phyloP scores from a whole-genome alignment of 257 asterid genomes.

The Plantago elongata region DNA sequence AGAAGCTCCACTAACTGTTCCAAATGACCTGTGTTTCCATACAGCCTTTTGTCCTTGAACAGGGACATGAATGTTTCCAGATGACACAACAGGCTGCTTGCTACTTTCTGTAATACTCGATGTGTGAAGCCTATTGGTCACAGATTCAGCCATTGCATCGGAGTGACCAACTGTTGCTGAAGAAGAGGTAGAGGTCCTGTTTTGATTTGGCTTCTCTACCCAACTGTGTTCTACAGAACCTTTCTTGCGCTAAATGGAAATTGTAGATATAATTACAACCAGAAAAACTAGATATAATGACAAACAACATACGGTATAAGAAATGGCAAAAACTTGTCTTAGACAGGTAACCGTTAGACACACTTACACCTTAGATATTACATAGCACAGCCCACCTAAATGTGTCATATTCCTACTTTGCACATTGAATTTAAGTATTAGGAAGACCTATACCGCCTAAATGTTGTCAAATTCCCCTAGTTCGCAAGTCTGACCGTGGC shows the following conservation, averaged over 20 bases:
- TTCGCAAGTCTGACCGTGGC: too few species aligned
- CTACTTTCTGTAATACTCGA: conserved; percentile 46
- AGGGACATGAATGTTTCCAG: conserved; percentile 38
- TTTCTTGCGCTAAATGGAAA: conserved; percentile 47
- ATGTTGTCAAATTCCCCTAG: too few species aligned
- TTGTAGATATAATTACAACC: conserved; percentile 8
- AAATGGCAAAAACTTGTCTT: neutral
- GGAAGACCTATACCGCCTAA: too few species aligned
- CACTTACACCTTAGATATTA: too few species aligned
- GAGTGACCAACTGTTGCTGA: conserved; percentile 32
- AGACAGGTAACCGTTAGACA: too few species aligned
- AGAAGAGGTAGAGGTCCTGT: conserved; percentile 25
- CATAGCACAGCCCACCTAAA: too few species aligned
- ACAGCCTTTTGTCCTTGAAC: conserved; percentile 37
- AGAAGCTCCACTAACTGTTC: conserved; percentile 45
- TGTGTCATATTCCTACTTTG: too few species aligned
- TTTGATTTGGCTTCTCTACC: conserved; percentile 42
- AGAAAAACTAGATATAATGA: neutral
- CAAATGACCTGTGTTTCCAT: conserved; percentile 69
- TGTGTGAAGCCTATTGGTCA: conserved; percentile 32
- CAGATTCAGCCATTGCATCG: conserved; percentile 36
- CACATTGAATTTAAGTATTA: too few species aligned
- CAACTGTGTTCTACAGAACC: conserved; percentile 40
- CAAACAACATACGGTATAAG: neutral
- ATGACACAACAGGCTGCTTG: conserved; percentile 34